Evolutionary conservation across 2,329 filamentous ascomycete species (phyloP), one percentile per base, ranked within the genome.

Genomic region (Leptographium galeiforme): DNA sequence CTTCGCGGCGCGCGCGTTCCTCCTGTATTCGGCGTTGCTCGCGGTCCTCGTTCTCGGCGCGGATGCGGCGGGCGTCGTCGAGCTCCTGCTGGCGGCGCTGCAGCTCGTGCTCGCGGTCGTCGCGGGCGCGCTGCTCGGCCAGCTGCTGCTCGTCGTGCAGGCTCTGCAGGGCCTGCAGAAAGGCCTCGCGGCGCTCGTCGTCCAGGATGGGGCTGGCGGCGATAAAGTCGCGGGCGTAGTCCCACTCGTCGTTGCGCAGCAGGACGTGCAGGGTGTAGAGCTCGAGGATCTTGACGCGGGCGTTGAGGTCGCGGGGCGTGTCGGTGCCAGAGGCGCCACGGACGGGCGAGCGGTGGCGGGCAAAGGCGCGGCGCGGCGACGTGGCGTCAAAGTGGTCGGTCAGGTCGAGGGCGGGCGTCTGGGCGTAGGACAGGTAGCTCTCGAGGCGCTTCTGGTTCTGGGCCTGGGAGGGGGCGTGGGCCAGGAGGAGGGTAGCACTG

Each of bases 231-330:
- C 82, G 80, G 5, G 93, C 89, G 62, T 96, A 96, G 55, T 95
- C 88, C 93, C 93, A 98, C 69, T 97, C 89, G 53, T 88, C 83
- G 61, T 96, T 97, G 52, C 89, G 79, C 6, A 91, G 82, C n/a
- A 98, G 79, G 8, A 97, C 88, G 64, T 98, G 93, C 6, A 98
- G 77, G 1, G 89, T 94, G 67, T 96, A 98, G 10, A 98, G 76
- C 69, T 98, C 93, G 50, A 98, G 79, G 44, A 98, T 87, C 71
- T 94, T 95, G 58, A 96, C 83, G 47, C 89, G 79, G 6, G 88
- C 83, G 60, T 87, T 84, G 39, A 95, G 78, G 64, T 95, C 89
- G 57, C 87, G 82, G 0, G 89, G 89, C 0, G 89, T 94, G 63
- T 89, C 83, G 43, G 89, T 83, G 55, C 87, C 88, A 56, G 78